phyloP scores from a whole-genome alignment of 495 filamentous ascomycete genomes.

The Neurospora terricola region DNA sequence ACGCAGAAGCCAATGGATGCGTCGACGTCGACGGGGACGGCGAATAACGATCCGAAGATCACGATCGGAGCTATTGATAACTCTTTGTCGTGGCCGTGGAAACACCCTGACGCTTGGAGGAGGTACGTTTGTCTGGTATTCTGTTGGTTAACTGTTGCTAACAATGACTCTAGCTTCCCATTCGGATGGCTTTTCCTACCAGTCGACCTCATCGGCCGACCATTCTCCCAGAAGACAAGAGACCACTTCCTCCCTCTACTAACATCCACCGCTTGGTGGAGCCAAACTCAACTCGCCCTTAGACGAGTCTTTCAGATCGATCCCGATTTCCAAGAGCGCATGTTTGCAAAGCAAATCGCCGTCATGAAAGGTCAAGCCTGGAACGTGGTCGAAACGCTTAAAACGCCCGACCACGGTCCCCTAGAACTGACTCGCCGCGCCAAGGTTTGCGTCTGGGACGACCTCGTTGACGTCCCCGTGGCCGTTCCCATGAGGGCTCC shows the following conservation, averaged over 20 bases:
- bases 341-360: constrained; percentile 94
- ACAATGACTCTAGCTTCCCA: constrained; percentile 56
- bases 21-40: constrained; percentile 47
- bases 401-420: constrained; percentile 83
- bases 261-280: constrained; percentile 94
- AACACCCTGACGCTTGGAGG: constrained; percentile 86
- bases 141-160: background rate
- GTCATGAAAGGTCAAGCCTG: constrained; percentile 99
- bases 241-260: constrained; percentile 90
- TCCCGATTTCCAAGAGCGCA: constrained; percentile 91
- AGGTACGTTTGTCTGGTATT: constrained; percentile 25
- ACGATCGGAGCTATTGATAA: constrained; percentile 93
- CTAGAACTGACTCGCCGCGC: constrained; percentile 84
- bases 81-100: constrained; percentile 97
- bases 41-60: constrained; percentile 49
- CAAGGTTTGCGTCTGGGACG: constrained; percentile 95
- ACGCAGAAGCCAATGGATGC: constrained; percentile 79
- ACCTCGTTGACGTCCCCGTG: constrained; percentile 89
- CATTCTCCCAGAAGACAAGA: constrained; percentile 85
- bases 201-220: constrained; percentile 90
- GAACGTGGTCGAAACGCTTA: constrained; percentile 97
- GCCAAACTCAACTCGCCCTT: constrained; percentile 78
- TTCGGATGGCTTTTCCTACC: constrained; percentile 98
- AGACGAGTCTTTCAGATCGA: constrained; percentile 81
- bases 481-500: constrained; percentile 81